Conservation (phyloP, 108 stramenopile species). For the Nitzschia sp. region DNA sequence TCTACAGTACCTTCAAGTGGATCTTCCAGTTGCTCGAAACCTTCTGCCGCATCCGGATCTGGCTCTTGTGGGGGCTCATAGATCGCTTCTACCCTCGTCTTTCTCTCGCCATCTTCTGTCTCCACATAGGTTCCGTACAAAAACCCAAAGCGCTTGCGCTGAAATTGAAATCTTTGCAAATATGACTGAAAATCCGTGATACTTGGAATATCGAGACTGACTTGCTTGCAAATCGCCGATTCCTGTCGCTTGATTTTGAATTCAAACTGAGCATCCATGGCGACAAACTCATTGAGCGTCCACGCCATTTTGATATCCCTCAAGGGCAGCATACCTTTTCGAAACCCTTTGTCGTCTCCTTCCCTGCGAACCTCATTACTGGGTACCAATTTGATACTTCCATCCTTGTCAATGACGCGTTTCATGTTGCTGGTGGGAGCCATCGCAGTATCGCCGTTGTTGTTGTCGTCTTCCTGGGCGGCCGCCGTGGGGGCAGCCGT, state of each 20-base stretch:
- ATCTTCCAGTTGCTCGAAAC: constrained; percentile 90
- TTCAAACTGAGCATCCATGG: constrained; percentile 89
- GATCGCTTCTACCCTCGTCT: constrained; percentile 86
- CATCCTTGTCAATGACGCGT: constrained; percentile 84
- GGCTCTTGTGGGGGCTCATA: constrained; percentile 98
- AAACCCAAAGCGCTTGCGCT: constrained; percentile 86
- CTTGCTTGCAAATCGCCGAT: constrained; percentile 56
- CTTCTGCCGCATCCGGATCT: constrained; percentile 76
- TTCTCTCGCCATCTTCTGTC: constrained; percentile 38
- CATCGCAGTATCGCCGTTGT: not conserved
- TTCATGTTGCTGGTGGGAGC: constrained; percentile 43
- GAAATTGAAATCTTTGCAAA: constrained; percentile 82
- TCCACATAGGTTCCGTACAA: constrained; percentile 88
- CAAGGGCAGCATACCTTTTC: constrained; percentile 90
- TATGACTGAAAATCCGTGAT: constrained; percentile 81
- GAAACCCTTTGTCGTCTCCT: constrained; percentile 66
- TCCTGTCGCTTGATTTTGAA: constrained; percentile 94
- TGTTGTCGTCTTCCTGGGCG: constrained; percentile 5
- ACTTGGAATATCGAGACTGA: constrained; percentile 69
- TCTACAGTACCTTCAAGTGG: constrained; percentile 89
- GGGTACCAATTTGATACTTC: constrained; percentile 72
- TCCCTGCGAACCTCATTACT: constrained; percentile 34
- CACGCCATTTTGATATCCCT: constrained; percentile 98
- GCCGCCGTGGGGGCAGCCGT: constrained; percentile 9
- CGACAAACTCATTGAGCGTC: constrained; percentile 94